Evolutionary conservation across 768 basidiomycete species (phyloP).

Genomic region (Hypsizygus marmoreus): DNA sequence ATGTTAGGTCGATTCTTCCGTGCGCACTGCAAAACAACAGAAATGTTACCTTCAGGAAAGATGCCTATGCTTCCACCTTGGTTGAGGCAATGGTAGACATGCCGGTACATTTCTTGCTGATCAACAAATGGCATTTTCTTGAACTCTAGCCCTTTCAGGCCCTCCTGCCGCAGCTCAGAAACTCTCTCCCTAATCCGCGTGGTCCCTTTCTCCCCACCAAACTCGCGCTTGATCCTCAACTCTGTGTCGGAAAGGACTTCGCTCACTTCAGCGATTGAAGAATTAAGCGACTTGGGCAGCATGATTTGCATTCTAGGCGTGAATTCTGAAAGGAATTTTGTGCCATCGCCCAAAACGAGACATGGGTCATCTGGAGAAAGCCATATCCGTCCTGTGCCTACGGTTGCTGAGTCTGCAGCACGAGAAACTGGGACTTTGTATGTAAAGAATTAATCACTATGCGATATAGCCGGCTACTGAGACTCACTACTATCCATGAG

Average conservation of each 20-base stretch:
- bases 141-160: slow-evolving; percentile 69
- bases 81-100: slow-evolving; percentile 86
- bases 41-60: slow-evolving; percentile 86
- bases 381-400: slow-evolving; percentile 71
- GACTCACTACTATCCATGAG: slow-evolving; percentile 86
- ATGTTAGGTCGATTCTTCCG: slow-evolving; percentile 7
- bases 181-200: slow-evolving; percentile 66
- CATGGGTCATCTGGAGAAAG: slow-evolving; percentile 78
- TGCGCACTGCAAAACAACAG: neutral
- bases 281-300: slow-evolving; percentile 80
- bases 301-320: slow-evolving; percentile 81
- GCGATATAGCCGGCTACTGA: neutral
- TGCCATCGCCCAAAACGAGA: slow-evolving; percentile 80
- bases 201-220: slow-evolving; percentile 79
- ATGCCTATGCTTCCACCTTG: slow-evolving; percentile 93
- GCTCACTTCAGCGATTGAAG: slow-evolving; percentile 77
- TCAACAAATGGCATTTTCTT: slow-evolving; percentile 88
- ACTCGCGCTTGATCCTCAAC: slow-evolving; percentile 82
- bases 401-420: slow-evolving; percentile 81
- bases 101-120: slow-evolving; percentile 92
- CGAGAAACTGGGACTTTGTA: slow-evolving; percentile 85
- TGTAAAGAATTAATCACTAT: slow-evolving; percentile 12
- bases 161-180: slow-evolving; percentile 56
- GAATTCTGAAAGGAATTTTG: slow-evolving; percentile 76
- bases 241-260: slow-evolving; percentile 90